phyloP scores from a whole-genome alignment of 2,329 filamentous ascomycete species.

The Pseudogymnoascus sp. region DNA sequence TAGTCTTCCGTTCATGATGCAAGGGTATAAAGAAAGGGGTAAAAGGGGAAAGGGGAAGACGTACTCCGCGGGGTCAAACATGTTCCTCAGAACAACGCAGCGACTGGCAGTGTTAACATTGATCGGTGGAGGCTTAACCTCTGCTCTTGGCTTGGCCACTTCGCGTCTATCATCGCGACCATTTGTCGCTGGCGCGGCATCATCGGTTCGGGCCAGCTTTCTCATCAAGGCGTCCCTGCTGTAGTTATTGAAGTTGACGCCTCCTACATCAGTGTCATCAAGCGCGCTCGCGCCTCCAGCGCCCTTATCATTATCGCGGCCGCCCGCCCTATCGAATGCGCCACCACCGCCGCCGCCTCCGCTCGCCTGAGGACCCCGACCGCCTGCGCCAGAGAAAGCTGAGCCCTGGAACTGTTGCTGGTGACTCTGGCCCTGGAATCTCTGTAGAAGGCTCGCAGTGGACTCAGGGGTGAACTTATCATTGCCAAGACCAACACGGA shows the following conservation, averaged over 20 bases:
- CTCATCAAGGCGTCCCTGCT: slow-evolving; percentile 97
- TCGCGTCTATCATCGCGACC: slow-evolving; percentile 53
- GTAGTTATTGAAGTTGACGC: slow-evolving; percentile 99
- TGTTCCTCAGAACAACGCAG: slow-evolving; percentile 89
- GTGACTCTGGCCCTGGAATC: slow-evolving; percentile 73
- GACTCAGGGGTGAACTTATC: slow-evolving; percentile 99
- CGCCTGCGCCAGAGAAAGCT: slow-evolving; percentile 81
- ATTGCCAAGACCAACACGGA: slow-evolving; percentile 97
- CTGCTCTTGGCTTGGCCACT: slow-evolving; percentile 68
- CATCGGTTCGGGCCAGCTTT: slow-evolving; percentile 93
- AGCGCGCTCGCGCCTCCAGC: slow-evolving; percentile 85
- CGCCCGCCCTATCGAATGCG: slow-evolving; percentile 83
- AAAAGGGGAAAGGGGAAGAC: slow-evolving; percentile 31
- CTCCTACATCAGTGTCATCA: slow-evolving; percentile 94
- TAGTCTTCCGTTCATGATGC: slow-evolving; percentile 21
- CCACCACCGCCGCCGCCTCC: slow-evolving; percentile 40
- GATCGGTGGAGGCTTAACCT: slow-evolving; percentile 68
- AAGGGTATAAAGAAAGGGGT: no score
- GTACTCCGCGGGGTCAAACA: slow-evolving; percentile 89
- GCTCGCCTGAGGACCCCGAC: slow-evolving; percentile 74
- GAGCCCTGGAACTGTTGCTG: slow-evolving; percentile 75
- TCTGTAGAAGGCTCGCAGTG: slow-evolving; percentile 84
- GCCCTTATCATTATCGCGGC: slow-evolving; percentile 79
- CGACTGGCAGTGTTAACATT: slow-evolving; percentile 88
- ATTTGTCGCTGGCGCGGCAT: slow-evolving; percentile 55